A percentile compares a stretch with the other conserved stretches of the same genome.
phyloP scores from a whole-genome alignment of 306 rosid species.

The Lithocarpus polystachyus region DNA sequence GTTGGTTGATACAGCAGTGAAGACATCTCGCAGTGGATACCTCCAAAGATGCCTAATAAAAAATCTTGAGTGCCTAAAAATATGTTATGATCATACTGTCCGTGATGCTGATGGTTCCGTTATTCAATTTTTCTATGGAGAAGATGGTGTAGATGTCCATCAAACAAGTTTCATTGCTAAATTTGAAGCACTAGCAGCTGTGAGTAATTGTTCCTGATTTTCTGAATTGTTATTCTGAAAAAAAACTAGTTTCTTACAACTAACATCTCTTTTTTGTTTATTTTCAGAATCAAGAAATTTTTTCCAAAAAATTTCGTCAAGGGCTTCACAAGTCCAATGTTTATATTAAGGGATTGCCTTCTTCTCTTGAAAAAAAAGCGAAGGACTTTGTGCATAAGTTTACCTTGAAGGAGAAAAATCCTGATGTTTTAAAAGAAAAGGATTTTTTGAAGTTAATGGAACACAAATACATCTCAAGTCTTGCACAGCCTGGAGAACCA shows the following conservation, averaged over 20 bases:
- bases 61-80: conserved; percentile 81
- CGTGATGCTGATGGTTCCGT: conserved; percentile 95
- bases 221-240: conserved; percentile 13
- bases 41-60: conserved; percentile 92
- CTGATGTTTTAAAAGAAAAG: conserved; percentile 21
- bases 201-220: conserved; percentile 35
- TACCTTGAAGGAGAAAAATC: conserved; percentile 35
- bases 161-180: conserved; percentile 74
- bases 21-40: conserved; percentile 98
- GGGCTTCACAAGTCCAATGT: conserved; percentile 55
- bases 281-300: conserved; percentile 79
- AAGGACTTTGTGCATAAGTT: conserved; percentile 34
- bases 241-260: conserved; percentile 15
- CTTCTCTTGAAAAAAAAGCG: conserved; percentile 57
- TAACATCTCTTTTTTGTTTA: conserved; percentile 12
- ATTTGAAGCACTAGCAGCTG: conserved; percentile 69
- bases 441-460: conserved; percentile 78
- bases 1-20: conserved; percentile 95
- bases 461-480: conserved; percentile 80
- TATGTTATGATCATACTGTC: conserved; percentile 84
- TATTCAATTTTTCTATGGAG: conserved; percentile 84
- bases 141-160: conserved; percentile 96
- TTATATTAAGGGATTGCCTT: conserved; percentile 66
- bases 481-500: conserved; percentile 95
- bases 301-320: conserved; percentile 49